Evolutionary conservation across 345 rosid genomes (phyloP), one percentile per base, ranked within the genome.

Genomic region (Toxicodendron radicans): DNA sequence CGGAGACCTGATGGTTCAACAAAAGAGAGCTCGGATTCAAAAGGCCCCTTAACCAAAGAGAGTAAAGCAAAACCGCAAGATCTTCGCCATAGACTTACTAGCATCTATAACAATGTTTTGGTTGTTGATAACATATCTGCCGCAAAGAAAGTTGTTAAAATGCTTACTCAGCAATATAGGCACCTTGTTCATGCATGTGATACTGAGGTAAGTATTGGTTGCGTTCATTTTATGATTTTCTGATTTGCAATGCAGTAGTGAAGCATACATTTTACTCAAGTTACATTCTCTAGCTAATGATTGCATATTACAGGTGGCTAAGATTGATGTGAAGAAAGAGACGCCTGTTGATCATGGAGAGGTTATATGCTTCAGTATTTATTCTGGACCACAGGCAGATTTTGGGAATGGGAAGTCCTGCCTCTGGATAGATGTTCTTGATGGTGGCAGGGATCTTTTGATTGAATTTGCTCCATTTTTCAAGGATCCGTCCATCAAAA

Each of bases 401-500:
- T 95, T 87, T 76, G 96, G 97, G 69, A 52, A 86, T 81, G 97
- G 97, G 56, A 95, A 90, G 74, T 87, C 97, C 64, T 95, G 96
- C 71, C 80, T 93, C 58, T 95, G 98, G 99, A 95, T 95, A 24
- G 99, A 95, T 87, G 87, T 91, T 84, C 91, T 95, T 79, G 97
- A 94, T 66, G 94, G 96, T 46, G 93, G 95, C 72, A 76, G 60
- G 33, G 90, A 80, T 63, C 78, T 95, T 66, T 79, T 95, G 78
- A 75, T 69, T 17, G 92, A 83, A 77, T 95, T 95, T 81, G 88
- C 78, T 64, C 86, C 88, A 1, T 95, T 90, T 81, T 95, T 95
- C 61, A 81, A 89, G 81, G 90, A 93, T 71, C 77, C 87, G 0
- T 78, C 83, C 54, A 91, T 93, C 64, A 90, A 54, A 84, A 95